These are phyloP conservation scores for Eutrema heterophyllum DNA, from an alignment of 345 rosid species.

Conservation along the genomic window DNA sequence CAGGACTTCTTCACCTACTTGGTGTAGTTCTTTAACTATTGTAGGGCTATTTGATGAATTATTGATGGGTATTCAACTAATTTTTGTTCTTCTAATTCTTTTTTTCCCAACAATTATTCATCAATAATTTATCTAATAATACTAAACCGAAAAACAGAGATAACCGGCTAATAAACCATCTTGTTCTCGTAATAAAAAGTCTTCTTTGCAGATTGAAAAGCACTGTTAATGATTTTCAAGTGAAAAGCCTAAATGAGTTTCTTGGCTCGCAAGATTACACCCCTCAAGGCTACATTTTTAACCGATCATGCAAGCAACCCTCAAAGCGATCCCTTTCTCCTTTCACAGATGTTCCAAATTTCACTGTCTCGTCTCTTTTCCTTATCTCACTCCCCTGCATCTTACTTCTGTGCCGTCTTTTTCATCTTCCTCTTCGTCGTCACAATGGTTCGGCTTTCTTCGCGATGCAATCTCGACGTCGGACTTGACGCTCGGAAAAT, in stretches of 20 bases:
- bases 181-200: not conserved
- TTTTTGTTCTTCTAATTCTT: not conserved
- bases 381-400: not conserved
- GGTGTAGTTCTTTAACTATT: too few relatives aligned
- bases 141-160: not conserved
- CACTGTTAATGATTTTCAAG: not conserved
- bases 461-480: conserved; percentile 51
- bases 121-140: not conserved
- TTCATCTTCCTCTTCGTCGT: conserved; percentile 31
- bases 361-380: not conserved
- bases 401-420: not conserved
- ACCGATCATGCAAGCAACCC: conserved; percentile 18
- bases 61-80: not conserved
- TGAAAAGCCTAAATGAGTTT: not conserved
- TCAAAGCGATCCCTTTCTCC: conserved; percentile 8
- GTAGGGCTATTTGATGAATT: not conserved
- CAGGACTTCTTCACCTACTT: not conserved
- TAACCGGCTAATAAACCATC: conserved; percentile 1
- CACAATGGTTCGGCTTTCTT: conserved; percentile 50
- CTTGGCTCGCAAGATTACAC: conserved; percentile 14
- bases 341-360: not conserved
- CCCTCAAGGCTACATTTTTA: conserved; percentile 10
- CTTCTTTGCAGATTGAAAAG: not conserved
- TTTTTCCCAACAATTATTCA: too few relatives aligned
- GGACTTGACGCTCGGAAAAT: conserved; percentile 43